phyloP scores from a whole-genome alignment of 768 basidiomycete species.

The Lactarius vividus region DNA sequence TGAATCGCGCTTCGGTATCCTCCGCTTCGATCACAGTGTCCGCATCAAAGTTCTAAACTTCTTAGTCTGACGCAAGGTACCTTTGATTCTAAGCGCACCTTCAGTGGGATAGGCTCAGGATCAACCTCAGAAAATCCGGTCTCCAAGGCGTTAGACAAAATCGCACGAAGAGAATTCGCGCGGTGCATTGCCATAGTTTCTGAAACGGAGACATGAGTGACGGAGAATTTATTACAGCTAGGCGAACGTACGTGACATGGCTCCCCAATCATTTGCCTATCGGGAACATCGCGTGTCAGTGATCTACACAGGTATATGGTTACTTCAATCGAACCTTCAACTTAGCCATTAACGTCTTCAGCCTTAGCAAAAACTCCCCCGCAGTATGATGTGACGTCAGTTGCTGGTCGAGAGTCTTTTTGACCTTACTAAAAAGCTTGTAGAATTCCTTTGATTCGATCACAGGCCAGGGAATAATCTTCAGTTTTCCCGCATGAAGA shows the following conservation, averaged over 20 bases:
- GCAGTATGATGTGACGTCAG: conserved; percentile 48
- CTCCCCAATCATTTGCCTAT: conserved; percentile 64
- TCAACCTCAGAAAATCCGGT: conserved; percentile 47
- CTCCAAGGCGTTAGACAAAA: conserved; percentile 47
- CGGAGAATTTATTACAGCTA: not conserved
- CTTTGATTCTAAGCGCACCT: conserved; percentile 36
- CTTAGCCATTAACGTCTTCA: conserved; percentile 69
- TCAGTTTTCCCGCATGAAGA: conserved; percentile 53
- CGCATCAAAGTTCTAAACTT: conserved; percentile 49
- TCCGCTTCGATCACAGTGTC: conserved; percentile 30
- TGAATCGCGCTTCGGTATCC: conserved; percentile 39
- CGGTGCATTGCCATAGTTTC: conserved; percentile 50
- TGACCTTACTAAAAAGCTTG: conserved; percentile 48
- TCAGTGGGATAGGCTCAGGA: conserved; percentile 47
- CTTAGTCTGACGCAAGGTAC: not conserved
- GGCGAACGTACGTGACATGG: conserved; percentile 50
- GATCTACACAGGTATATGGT: not conserved
- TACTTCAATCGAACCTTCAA: conserved; percentile 45
- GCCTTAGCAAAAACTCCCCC: conserved; percentile 51
- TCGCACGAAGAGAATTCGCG: conserved; percentile 35
- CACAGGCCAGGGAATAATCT: conserved; percentile 66
- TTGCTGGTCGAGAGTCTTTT: conserved; percentile 49
- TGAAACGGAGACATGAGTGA: conserved; percentile 24
- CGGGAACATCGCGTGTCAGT: not conserved
- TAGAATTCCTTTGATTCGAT: conserved; percentile 64